Percentiles rank a stretch among this genome's conserved stretches.
phyloP scores from a whole-genome alignment of 1,284 basidiomycete species.

The Grifola frondosa region DNA sequence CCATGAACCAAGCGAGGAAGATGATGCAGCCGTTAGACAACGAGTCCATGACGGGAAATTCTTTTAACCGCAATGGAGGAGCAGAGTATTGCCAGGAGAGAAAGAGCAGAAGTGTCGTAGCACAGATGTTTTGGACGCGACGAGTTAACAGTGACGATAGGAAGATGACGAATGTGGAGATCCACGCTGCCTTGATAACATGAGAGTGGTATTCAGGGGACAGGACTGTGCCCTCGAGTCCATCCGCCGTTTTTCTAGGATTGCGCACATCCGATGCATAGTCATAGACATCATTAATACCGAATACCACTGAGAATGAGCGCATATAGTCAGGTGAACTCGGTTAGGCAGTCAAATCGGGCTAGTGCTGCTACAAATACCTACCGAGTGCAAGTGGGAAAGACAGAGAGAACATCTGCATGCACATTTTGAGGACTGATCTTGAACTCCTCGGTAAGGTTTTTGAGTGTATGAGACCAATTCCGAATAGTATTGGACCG shows the following conservation, averaged over 20 bases:
- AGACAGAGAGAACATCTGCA: constrained; percentile 10
- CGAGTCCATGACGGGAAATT: constrained; percentile 11
- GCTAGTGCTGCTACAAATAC: background rate
- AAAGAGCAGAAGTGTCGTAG: constrained; percentile 3
- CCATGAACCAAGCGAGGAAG: constrained; percentile 8
- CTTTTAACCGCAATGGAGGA: constrained; percentile 12
- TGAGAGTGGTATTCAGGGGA: constrained; percentile 4
- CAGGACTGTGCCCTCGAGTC: constrained; percentile 17
- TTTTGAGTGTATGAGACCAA: constrained; percentile 12
- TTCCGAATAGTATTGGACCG: constrained; percentile 13
- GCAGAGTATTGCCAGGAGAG: constrained; percentile 15
- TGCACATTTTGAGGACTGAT: background rate
- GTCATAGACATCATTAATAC: constrained; percentile 19
- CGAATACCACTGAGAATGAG: constrained; percentile 10
- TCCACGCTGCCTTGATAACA: constrained; percentile 2
- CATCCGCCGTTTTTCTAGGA: constrained; percentile 12
- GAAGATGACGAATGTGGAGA: constrained; percentile 4
- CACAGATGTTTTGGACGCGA: background rate
- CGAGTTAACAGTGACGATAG: background rate
- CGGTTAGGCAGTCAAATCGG: too few species aligned
- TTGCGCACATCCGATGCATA: constrained; percentile 14
- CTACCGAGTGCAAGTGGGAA: constrained; percentile 10
- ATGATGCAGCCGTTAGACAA: constrained; percentile 15
- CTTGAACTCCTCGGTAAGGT: background rate
- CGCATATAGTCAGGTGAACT: background rate